Base-by-base conservation (phyloP, 2,329 filamentous ascomycete species). In the Alternaria novae-zelandiae region DNA sequence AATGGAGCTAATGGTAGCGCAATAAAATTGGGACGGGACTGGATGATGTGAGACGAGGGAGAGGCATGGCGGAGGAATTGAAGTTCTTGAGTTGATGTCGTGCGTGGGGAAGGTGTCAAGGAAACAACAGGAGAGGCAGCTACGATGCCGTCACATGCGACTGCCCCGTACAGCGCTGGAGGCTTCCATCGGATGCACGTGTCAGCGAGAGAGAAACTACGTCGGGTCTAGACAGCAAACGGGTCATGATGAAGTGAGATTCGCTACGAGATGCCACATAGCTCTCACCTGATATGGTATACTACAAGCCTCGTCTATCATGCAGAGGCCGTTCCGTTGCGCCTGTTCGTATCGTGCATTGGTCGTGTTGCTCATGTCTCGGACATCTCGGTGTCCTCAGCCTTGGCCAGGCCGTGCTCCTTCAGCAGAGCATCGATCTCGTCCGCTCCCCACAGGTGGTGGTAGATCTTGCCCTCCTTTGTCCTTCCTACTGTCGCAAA, bases 401-500 rank as follows among this genome's bases (percentile, higher is more conserved):
- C 68, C 72, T 97, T 98, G 65, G 93, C 95, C 80, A 99, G 83
- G 73, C 95, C 95, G 76, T 99, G 94, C 86, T 98, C 93, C 87
- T 94, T 97, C 76, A 99, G 85, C 81, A 99, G 85, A 54, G 91
- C 89, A 79, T 93, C 95, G 76, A 99, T 99, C 86, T 98, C 96
- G 70, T 99, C 95, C 47, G 94, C 95, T 74, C 89, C 92, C 96
- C 96, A 99, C 67, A 99, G 87, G 80, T 97, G 92, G 83, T 99
- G 96, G 85, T 98, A 99, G 82, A 99, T 95, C 85, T 95, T 96
- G 76, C 96, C 96, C 70, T 94, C 90, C 82, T 94, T 91, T 71
- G 94, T 98, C 85, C 94, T 93, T 74, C 96, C 96, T 65, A 99
- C 95, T 30, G 96, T 99, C 72, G 96, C 96, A 78, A 99, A 99